A percentile compares a stretch with the other conserved stretches of the same genome.
Evolutionary conservation across 2,329 filamentous ascomycete genomes (phyloP).

Genomic region (Davidsoniella virescens): DNA sequence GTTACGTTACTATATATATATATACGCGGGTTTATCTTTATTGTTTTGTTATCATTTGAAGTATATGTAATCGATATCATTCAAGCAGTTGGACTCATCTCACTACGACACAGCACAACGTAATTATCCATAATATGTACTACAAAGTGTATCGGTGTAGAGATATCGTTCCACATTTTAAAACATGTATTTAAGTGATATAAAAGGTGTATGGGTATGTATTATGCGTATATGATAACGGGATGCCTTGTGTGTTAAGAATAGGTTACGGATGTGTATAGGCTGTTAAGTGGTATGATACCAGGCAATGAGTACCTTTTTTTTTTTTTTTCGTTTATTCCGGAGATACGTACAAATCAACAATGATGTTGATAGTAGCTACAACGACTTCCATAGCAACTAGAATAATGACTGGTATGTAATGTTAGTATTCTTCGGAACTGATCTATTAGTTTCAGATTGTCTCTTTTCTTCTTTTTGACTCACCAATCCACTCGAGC

Average conservation of each 20-base stretch:
- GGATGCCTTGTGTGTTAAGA: too few species aligned
- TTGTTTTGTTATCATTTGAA: not conserved
- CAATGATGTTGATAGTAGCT: conserved; percentile 83
- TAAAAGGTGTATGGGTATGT: too few species aligned
- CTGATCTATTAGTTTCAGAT: not conserved
- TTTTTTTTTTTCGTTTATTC: conserved; percentile 3
- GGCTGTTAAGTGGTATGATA: not conserved
- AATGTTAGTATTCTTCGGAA: conserved; percentile 13
- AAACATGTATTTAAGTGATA: too few species aligned
- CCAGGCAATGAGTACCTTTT: not conserved
- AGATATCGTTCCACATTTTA: not conserved
- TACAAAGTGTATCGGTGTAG: not conserved
- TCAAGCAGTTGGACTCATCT: too few species aligned
- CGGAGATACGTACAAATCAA: conserved; percentile 60
- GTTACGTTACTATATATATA: too few species aligned
- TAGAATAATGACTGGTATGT: conserved; percentile 61
- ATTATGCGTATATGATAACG: too few species aligned
- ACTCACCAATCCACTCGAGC: conserved; percentile 73
- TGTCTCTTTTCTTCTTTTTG: not conserved
- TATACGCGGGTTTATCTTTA: not conserved
- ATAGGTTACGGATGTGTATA: not conserved
- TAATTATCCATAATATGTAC: too few species aligned
- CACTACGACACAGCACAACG: too few species aligned
- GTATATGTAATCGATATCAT: too few species aligned
- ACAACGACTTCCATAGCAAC: conserved; percentile 93